Evolutionary conservation across 768 basidiomycete species (phyloP).

Genomic region (Rhodosporidiobolus odoratus): DNA sequence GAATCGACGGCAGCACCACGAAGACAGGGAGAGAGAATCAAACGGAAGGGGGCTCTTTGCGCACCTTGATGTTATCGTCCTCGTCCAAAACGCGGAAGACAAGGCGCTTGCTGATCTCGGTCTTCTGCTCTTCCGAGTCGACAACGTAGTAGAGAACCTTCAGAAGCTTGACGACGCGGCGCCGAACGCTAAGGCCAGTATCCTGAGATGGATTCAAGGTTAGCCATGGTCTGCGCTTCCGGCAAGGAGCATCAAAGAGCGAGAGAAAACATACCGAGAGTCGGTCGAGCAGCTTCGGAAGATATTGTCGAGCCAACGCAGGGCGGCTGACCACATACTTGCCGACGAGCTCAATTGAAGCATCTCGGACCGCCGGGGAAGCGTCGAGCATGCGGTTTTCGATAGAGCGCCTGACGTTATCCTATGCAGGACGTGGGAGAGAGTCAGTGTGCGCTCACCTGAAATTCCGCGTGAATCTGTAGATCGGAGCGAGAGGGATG

Average conservation of each 20-base stretch:
- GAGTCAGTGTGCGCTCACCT: too few species aligned
- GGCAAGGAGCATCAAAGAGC: neutral
- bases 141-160: slow-evolving; percentile 71
- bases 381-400: slow-evolving; percentile 84
- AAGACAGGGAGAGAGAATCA: neutral
- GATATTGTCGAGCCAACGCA: slow-evolving; percentile 82
- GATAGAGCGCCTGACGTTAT: slow-evolving; percentile 75
- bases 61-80: slow-evolving; percentile 79
- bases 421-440: too few species aligned
- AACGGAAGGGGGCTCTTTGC: slow-evolving; percentile 7
- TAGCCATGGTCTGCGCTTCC: neutral
- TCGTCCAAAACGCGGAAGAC: slow-evolving; percentile 83
- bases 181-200: slow-evolving; percentile 85
- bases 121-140: slow-evolving; percentile 57
- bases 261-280: slow-evolving; percentile 64
- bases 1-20: neutral
- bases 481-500: too few species aligned
- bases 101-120: slow-evolving; percentile 76
- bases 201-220: slow-evolving; percentile 56
- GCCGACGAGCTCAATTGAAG: slow-evolving; percentile 94
- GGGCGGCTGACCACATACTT: slow-evolving; percentile 90
- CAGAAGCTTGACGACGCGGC: slow-evolving; percentile 90
- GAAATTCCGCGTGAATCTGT: too few species aligned
- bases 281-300: slow-evolving; percentile 76
- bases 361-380: slow-evolving; percentile 91